Evolutionary conservation across 2,329 filamentous ascomycete species (phyloP).

Genomic region (Botrytis sinoallii): DNA sequence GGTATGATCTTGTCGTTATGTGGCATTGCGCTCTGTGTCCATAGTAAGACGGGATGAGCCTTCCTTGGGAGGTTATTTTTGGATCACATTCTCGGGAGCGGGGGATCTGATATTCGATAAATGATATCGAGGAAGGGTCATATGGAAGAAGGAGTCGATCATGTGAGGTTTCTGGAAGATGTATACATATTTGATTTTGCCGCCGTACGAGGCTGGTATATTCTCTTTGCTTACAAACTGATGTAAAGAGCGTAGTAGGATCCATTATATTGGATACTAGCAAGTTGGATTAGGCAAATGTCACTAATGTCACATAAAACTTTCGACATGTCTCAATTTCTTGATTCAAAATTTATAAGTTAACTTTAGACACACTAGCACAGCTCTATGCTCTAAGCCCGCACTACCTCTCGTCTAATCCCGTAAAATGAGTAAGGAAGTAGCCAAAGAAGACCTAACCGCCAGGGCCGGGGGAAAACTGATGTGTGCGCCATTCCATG

Average conservation of each 20-base stretch:
- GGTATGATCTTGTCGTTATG: slow-evolving; percentile 76
- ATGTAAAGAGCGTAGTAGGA: not conserved
- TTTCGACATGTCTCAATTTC: not conserved
- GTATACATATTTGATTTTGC: not conserved
- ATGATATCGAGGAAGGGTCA: not conserved
- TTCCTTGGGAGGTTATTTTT: slow-evolving; percentile 2
- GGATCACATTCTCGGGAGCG: not conserved
- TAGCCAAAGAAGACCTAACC: slow-evolving; percentile 5
- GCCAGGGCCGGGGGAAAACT: slow-evolving; percentile 9
- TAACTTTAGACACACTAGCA: slow-evolving; percentile 4
- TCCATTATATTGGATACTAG: not conserved
- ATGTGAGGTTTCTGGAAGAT: not conserved
- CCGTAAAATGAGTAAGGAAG: not conserved
- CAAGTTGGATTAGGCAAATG: not conserved
- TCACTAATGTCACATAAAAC: not conserved
- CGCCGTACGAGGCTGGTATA: not conserved
- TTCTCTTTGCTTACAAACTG: not conserved
- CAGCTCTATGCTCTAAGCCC: slow-evolving; percentile 13
- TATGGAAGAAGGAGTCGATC: not conserved
- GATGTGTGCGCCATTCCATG: slow-evolving; percentile 21
- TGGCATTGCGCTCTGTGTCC: slow-evolving; percentile 81
- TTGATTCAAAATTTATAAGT: not conserved
- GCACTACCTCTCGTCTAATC: not conserved
- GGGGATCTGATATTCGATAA: slow-evolving; percentile 1
- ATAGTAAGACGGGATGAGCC: slow-evolving; percentile 50